Evolutionary conservation across 495 filamentous ascomycete genomes (phyloP).

Genomic region (Tuber microsphaerosporum): DNA sequence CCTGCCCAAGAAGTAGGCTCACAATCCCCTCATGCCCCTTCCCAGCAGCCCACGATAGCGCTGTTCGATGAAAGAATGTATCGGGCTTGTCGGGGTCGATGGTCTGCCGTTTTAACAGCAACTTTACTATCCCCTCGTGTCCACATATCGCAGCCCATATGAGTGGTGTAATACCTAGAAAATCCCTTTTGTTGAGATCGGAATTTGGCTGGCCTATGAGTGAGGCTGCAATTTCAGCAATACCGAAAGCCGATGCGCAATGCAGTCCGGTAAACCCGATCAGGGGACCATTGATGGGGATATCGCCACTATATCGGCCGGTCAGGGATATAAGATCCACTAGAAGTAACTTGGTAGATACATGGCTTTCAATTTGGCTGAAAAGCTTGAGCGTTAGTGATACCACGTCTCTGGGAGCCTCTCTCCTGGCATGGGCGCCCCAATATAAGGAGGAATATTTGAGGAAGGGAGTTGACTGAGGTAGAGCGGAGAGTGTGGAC

Average conservation of each 20-base stretch:
- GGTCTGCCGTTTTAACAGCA: neutral
- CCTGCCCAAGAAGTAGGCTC: neutral
- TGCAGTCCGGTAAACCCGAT: neutral
- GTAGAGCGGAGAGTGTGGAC: no score
- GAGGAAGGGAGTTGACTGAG: no score
- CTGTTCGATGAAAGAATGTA: neutral
- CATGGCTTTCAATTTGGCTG: neutral
- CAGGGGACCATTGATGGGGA: neutral
- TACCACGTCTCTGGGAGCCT: neutral
- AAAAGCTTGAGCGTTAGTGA: neutral
- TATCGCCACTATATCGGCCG: neutral
- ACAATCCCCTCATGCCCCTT: neutral
- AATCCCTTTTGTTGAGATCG: neutral
- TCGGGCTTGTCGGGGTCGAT: neutral
- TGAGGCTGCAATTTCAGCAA: neutral
- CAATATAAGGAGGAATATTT: no score
- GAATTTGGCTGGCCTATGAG: neutral
- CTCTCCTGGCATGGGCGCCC: neutral
- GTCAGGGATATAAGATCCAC: neutral
- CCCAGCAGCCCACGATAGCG: neutral
- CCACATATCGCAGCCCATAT: neutral
- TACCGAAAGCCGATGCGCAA: neutral
- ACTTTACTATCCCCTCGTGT: neutral
- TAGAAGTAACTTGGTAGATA: neutral
- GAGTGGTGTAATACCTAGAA: neutral